Conservation (phyloP, 2,329 filamentous ascomycete species). For the Colletotrichum higginsianum region DNA sequence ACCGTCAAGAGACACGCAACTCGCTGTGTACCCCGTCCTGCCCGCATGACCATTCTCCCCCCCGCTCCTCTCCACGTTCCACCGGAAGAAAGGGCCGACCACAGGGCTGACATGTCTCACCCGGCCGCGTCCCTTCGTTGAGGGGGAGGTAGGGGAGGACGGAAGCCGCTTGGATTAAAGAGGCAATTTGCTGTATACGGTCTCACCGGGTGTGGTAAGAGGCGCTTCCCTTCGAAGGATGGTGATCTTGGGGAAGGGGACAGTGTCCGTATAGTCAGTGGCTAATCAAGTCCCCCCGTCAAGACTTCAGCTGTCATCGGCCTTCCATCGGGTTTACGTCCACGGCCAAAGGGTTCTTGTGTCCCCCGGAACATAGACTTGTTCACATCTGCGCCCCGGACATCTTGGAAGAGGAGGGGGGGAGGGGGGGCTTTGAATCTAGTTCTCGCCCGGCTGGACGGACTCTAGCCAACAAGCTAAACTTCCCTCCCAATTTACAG, state of each 20-base stretch:
- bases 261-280: no score
- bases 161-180: not conserved
- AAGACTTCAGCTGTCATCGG: no score
- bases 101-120: constrained; percentile 17
- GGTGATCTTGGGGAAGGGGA: no score
- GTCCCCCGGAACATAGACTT: no score
- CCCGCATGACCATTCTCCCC: not conserved
- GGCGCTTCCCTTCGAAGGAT: not conserved
- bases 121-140: not conserved
- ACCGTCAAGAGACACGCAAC: not conserved
- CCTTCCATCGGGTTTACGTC: no score
- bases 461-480: not conserved
- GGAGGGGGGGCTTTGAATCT: not conserved
- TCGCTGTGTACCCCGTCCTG: not conserved
- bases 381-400: not conserved
- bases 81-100: constrained; percentile 15
- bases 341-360: no score
- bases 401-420: not conserved
- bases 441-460: not conserved
- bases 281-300: no score
- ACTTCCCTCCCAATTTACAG: not conserved
- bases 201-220: not conserved
- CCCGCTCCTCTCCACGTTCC: not conserved
- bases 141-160: no score
- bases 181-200: not conserved